A percentile compares a stretch with the other conserved stretches of the same genome.
Evolutionary conservation across 164 flowering plant genomes (phyloP).

Genomic region (Vitis amurensis): DNA sequence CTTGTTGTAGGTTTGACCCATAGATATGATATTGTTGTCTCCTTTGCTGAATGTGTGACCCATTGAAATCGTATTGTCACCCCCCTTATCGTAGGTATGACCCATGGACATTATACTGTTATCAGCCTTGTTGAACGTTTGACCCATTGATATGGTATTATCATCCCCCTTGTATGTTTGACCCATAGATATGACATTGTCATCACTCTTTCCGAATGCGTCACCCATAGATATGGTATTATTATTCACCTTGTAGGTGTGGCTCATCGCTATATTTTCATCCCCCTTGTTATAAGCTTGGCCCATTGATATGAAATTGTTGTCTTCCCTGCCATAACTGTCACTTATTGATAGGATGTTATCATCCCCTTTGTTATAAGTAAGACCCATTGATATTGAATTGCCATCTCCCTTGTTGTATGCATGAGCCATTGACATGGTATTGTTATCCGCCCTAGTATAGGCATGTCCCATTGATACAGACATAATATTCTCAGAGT

Average conservation of each 20-base stretch:
- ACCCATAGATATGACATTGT: slow-evolving; percentile 24
- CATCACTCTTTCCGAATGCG: slow-evolving; percentile 24
- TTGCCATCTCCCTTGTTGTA: slow-evolving; percentile 24
- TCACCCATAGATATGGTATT: slow-evolving; percentile 17
- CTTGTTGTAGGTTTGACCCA: slow-evolving; percentile 13
- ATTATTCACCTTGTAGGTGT: slow-evolving; percentile 16
- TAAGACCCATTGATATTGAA: slow-evolving; percentile 21
- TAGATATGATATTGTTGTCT: slow-evolving; percentile 5
- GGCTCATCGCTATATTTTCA: slow-evolving; percentile 19
- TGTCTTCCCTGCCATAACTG: slow-evolving; percentile 19
- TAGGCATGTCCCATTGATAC: slow-evolving; percentile 25
- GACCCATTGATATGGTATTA: slow-evolving; percentile 17
- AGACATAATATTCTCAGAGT: slow-evolving; percentile 29
- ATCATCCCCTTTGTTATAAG: slow-evolving; percentile 26
- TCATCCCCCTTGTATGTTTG: slow-evolving; percentile 30
- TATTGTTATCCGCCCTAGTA: slow-evolving; percentile 8
- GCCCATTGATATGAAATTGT: slow-evolving; percentile 31
- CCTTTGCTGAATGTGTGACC: slow-evolving; percentile 10
- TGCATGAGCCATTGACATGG: slow-evolving; percentile 18
- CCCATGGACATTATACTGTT: slow-evolving; percentile 9
- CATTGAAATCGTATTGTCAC: background rate
- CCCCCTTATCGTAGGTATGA: slow-evolving; percentile 11
- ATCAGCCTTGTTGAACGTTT: slow-evolving; percentile 8
- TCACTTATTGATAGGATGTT: slow-evolving; percentile 17
- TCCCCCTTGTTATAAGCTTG: slow-evolving; percentile 28